Percentiles rank a stretch among this genome's conserved stretches.
phyloP scores from a whole-genome alignment of 2,329 filamentous ascomycete genomes.

The Arthrocladium fulminans region DNA sequence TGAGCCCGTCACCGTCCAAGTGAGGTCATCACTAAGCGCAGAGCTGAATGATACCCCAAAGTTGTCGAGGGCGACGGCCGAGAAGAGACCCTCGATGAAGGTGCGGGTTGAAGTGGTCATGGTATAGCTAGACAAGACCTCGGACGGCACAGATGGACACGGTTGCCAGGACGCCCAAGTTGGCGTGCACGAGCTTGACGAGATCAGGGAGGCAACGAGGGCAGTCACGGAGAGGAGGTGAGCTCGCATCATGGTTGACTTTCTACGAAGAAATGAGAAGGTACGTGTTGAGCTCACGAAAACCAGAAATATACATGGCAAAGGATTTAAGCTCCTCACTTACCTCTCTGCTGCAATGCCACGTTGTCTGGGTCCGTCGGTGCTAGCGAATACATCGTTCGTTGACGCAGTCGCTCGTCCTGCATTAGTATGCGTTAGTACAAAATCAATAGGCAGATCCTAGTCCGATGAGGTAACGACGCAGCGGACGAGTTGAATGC shows the following conservation, averaged over 20 bases:
- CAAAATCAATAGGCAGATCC: conserved; percentile 18
- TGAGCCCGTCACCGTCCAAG: conserved; percentile 13
- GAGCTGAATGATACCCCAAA: conserved; percentile 12
- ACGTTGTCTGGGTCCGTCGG: neutral
- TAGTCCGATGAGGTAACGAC: too few species aligned
- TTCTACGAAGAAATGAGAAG: neutral
- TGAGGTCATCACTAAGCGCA: conserved; percentile 11
- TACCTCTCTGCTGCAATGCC: neutral
- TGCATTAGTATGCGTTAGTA: conserved; percentile 11
- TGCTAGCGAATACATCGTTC: neutral
- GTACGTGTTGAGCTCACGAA: too few species aligned
- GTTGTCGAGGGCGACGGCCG: conserved; percentile 13
- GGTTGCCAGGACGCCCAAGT: neutral
- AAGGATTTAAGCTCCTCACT: too few species aligned
- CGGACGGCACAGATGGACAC: neutral
- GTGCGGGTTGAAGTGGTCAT: conserved; percentile 10
- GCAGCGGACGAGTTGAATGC: too few species aligned
- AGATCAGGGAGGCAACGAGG: neutral
- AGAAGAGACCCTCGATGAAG: conserved; percentile 15
- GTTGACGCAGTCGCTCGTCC: neutral
- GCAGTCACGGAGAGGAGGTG: neutral
- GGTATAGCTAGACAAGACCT: conserved; percentile 3
- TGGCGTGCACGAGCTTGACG: neutral
- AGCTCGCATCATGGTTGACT: neutral
- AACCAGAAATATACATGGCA: too few species aligned